phyloP scores from a whole-genome alignment of 371 early-diverging fungal species.

The Chytridium lagenaria region DNA sequence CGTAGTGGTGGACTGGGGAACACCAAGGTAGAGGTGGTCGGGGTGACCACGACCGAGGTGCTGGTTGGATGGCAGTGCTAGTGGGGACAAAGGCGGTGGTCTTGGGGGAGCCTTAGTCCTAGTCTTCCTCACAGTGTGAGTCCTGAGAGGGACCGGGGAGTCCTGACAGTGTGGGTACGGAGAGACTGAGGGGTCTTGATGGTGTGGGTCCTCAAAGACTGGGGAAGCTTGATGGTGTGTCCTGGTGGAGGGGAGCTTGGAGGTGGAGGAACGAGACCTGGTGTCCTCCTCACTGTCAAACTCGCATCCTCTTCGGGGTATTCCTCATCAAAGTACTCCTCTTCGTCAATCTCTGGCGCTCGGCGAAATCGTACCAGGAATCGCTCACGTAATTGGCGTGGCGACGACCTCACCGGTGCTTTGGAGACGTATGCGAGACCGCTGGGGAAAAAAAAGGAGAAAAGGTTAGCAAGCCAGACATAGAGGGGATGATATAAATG shows the following conservation, averaged over 20 bases:
- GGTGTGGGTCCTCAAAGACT: neutral
- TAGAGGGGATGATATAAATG: too few relatives aligned
- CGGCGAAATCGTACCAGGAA: neutral
- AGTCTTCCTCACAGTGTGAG: neutral
- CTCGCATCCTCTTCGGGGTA: neutral
- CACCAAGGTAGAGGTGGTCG: neutral
- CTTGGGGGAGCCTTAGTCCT: neutral
- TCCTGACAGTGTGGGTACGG: neutral
- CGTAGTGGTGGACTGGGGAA: neutral
- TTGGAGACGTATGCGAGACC: neutral
- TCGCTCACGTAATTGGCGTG: neutral
- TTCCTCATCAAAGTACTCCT: neutral
- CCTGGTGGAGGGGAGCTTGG: neutral
- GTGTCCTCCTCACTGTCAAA: neutral
- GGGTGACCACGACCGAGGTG: neutral
- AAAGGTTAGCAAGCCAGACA: neutral
- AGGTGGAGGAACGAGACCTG: neutral
- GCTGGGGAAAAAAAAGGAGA: neutral
- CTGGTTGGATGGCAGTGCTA: neutral
- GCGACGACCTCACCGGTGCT: neutral
- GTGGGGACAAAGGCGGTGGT: neutral
- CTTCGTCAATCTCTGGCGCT: neutral
- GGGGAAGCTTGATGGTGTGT: too few relatives aligned
- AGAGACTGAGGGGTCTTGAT: neutral
- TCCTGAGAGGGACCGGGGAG: neutral